Evolutionary conservation across 768 basidiomycete genomes (phyloP).

Genomic region (Butyriboletus loyo): DNA sequence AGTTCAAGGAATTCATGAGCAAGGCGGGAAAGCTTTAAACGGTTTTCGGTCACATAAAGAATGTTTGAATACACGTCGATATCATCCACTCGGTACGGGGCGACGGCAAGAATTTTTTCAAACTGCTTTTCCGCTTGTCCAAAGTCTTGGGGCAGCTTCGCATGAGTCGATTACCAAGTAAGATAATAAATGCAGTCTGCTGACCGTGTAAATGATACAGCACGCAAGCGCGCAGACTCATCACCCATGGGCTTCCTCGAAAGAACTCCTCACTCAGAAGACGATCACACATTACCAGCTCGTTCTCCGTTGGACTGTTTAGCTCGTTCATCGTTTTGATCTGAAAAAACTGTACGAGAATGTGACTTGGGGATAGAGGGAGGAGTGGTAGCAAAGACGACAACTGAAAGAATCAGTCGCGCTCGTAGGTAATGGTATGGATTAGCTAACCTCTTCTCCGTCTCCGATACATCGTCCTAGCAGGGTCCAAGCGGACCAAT

Average conservation of each 20-base stretch:
- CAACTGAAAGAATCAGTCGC: constrained; percentile 33
- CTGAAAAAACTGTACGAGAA: constrained; percentile 71
- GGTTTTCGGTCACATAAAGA: constrained; percentile 90
- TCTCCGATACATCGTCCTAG: constrained; percentile 78
- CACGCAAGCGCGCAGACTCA: constrained; percentile 81
- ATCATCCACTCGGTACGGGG: constrained; percentile 90
- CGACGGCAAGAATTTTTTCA: constrained; percentile 71
- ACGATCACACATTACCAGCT: constrained; percentile 76
- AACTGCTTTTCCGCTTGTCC: constrained; percentile 83
- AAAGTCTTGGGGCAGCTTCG: constrained; percentile 59
- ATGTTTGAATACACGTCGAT: constrained; percentile 97
- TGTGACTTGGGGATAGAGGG: constrained; percentile 50
- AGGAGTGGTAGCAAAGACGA: constrained; percentile 43
- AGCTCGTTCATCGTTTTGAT: constrained; percentile 87
- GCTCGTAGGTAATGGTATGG: neutral
- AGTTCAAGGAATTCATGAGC: constrained; percentile 88
- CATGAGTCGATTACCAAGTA: constrained; percentile 1
- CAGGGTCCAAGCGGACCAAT: constrained; percentile 91
- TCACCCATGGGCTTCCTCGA: constrained; percentile 79
- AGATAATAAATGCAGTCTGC: constrained; percentile 21
- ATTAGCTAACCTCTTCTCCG: constrained; percentile 69
- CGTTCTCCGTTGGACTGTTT: constrained; percentile 83
- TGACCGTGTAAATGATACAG: constrained; percentile 89
- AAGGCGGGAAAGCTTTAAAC: constrained; percentile 81
- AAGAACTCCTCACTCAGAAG: constrained; percentile 72